phyloP scores from a whole-genome alignment of 495 filamentous ascomycete species.

The Penicillium coffeae region DNA sequence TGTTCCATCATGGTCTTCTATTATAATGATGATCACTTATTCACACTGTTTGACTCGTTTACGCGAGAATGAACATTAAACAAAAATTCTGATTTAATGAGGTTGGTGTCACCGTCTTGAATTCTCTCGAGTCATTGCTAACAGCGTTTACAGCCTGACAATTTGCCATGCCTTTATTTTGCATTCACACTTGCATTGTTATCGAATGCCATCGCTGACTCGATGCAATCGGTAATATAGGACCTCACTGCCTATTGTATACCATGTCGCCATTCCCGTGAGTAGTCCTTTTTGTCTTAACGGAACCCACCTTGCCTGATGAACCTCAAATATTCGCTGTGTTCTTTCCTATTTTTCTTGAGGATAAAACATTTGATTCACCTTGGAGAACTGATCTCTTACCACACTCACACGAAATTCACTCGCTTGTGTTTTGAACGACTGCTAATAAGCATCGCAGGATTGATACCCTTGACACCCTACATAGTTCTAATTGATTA shows the following conservation, averaged over 20 bases:
- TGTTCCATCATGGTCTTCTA: slow-evolving; percentile 36
- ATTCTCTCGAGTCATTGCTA: slow-evolving; percentile 41
- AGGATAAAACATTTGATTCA: slow-evolving; percentile 72
- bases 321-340: slow-evolving; percentile 71
- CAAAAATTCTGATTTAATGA: slow-evolving; percentile 99
- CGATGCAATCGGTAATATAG: slow-evolving; percentile 22
- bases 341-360: slow-evolving; percentile 72
- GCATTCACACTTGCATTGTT: slow-evolving; percentile 23
- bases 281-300: slow-evolving; percentile 20
- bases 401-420: slow-evolving; percentile 16
- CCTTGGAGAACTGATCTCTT: slow-evolving; percentile 89
- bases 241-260: slow-evolving; percentile 5
- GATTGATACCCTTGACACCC: slow-evolving; percentile 8
- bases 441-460: slow-evolving; percentile 21
- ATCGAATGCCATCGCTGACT: slow-evolving; percentile 32
- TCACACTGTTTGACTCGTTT: slow-evolving; percentile 96
- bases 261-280: slow-evolving; percentile 15
- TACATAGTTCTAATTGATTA: slow-evolving; percentile 7
- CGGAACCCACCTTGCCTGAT: slow-evolving; percentile 47
- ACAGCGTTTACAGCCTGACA: slow-evolving; percentile 37
- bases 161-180: slow-evolving; percentile 38
- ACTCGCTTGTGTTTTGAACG: slow-evolving; percentile 15
- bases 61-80: slow-evolving; percentile 73
- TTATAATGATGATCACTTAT: slow-evolving; percentile 77
- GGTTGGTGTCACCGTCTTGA: no score